Evolutionary conservation across 163 green algal genomes (phyloP).

Genomic region (Scenedesmus sp.): DNA sequence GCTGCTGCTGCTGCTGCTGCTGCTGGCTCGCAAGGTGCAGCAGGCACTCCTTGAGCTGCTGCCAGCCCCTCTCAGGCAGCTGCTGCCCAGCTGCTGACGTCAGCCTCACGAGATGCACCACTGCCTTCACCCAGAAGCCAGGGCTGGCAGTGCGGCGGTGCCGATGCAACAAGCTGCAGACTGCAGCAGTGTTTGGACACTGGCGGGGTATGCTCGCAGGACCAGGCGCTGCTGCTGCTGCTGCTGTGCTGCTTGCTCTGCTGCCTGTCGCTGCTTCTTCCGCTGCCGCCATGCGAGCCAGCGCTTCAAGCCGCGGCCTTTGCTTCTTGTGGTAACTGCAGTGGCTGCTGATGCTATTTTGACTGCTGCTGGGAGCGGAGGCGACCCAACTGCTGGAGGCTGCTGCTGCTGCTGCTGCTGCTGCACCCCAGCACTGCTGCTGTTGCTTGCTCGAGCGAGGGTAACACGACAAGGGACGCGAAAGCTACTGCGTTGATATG

Average conservation of each 20-base stretch:
- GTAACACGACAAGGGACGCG: background rate
- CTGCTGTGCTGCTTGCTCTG: background rate
- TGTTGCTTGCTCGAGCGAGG: background rate
- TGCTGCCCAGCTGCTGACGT: background rate
- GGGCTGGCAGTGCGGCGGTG: background rate
- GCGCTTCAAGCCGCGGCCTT: background rate
- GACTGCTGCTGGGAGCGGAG: too few relatives aligned
- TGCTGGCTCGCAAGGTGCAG: background rate
- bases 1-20: background rate
- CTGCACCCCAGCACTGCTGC: background rate
- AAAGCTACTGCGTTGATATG: background rate
- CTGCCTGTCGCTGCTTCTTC: background rate
- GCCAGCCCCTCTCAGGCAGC: background rate
- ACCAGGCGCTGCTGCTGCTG: background rate
- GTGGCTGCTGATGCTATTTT: too few relatives aligned
- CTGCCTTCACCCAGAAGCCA: background rate
- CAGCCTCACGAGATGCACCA: background rate
- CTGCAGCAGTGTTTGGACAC: background rate
- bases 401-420: background rate
- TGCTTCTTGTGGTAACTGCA: background rate
- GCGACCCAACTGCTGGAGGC: too few relatives aligned
- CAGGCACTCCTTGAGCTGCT: background rate
- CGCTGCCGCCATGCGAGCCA: background rate
- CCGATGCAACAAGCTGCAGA: background rate
- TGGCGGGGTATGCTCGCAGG: background rate